phyloP scores from a whole-genome alignment of 495 filamentous ascomycete species.

The Cercophora sp. region DNA sequence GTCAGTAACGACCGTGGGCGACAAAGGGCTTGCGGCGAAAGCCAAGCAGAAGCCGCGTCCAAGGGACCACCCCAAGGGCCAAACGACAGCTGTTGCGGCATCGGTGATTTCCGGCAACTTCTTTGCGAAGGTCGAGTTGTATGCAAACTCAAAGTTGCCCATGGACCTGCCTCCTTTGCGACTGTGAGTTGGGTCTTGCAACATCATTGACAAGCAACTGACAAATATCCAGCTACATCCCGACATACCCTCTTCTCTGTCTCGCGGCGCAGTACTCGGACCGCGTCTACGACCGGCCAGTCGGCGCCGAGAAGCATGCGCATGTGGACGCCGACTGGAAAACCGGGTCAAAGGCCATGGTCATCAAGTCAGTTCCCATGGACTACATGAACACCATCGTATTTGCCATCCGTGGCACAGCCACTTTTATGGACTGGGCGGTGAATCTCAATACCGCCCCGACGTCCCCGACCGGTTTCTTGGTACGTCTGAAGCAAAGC shows the following conservation, averaged over 20 bases:
- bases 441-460: conserved; percentile 71
- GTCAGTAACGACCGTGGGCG: conserved; percentile 3
- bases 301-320: conserved; percentile 53
- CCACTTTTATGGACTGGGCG: conserved; percentile 78
- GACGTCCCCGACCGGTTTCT: conserved; percentile 56
- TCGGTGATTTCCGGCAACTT: conserved; percentile 48
- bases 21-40: conserved; percentile 17
- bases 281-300: conserved; percentile 63
- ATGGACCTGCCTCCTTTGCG: conserved; percentile 59
- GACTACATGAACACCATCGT: conserved; percentile 74
- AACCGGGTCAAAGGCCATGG: conserved; percentile 75
- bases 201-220: background rate
- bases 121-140: conserved; percentile 74
- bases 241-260: conserved; percentile 67
- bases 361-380: conserved; percentile 70
- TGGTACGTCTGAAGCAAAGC: conserved; percentile 38
- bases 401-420: conserved; percentile 74
- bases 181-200: conserved; percentile 47
- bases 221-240: conserved; percentile 50
- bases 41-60: conserved; percentile 24
- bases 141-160: conserved; percentile 74
- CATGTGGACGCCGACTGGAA: conserved; percentile 66
- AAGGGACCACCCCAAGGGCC: conserved; percentile 28
- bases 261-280: conserved; percentile 72
- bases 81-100: conserved; percentile 35